Evolutionary conservation across 2,329 filamentous ascomycete species (phyloP), one percentile per base, ranked within the genome.

Genomic region (Ascochyta fabae): DNA sequence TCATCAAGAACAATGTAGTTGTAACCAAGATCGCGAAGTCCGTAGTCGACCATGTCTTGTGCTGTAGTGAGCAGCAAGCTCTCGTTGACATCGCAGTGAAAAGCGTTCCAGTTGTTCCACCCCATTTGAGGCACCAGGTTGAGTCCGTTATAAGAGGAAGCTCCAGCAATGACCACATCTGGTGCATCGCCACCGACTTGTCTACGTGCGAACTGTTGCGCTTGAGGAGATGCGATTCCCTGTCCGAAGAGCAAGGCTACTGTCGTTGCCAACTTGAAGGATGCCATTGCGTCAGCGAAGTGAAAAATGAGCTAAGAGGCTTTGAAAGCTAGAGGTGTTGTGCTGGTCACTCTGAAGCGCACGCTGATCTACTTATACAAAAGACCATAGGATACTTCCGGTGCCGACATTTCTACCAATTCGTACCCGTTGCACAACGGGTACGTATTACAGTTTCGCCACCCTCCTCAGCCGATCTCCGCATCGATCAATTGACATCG

Each of bases 1-100:
- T 84, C 82, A 59, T 84, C 82, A 1, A 84, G 71, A 34, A 81
- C 72, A 38, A 83, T 77, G 59, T 84, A 83, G 53, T 81, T 70
- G 63, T 83, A 83, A 27, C 81, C 80, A 7, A 78, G 59, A 56
- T 83, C 80, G 29, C 79, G 74, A 31, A 83, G 66, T 4, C 81
- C 81, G 42, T 74, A 72, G 29, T 79, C 69, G 16, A 81, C 69
- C 51, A 83, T 75, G 41, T 77, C 68, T 33, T 77, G 69, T 0
- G 81, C 80, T 0, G 81, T 82, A 7, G 72, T 74, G 47, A 83
- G 67, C 34, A 83, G 68, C 43, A 81, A 72, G 15, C 73, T 70
- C 45, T 81, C 78, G 48, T 77, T 72, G 35, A 84, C 76, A 51
- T 81, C 71, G 62, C 81, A 83, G 7, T 70, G 76, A 55, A 81